These are phyloP conservation scores for Cicer pinnatifidum DNA, from an alignment of 306 rosid genomes.

Conservation along the genomic window DNA sequence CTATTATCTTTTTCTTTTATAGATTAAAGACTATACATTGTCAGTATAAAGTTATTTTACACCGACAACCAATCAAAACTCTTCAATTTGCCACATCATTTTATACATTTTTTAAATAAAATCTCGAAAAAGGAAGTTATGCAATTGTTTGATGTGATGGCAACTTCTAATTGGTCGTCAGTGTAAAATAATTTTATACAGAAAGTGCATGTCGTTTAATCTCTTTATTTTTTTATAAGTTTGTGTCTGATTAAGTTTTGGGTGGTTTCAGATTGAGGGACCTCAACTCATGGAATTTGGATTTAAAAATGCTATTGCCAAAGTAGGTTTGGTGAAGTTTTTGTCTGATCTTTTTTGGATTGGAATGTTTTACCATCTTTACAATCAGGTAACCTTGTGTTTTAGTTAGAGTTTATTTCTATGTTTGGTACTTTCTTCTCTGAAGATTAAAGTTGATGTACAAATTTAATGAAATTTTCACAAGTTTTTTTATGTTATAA, in stretches of 20 bases:
- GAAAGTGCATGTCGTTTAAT: background rate
- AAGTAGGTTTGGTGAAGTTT: slow-evolving; percentile 18
- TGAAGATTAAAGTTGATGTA: background rate
- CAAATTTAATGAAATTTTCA: background rate
- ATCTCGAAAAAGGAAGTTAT: no score
- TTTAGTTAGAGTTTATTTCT: background rate
- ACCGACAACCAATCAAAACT: background rate
- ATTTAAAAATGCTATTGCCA: slow-evolving; percentile 21
- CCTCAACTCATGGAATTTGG: slow-evolving; percentile 34
- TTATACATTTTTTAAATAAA: no score
- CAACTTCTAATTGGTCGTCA: no score
- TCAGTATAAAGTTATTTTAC: background rate
- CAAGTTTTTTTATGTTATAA: background rate
- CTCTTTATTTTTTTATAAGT: background rate
- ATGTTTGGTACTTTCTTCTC: background rate
- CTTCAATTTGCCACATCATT: background rate
- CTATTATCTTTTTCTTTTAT: background rate
- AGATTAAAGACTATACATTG: background rate
- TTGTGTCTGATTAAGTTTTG: background rate
- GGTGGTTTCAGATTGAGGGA: slow-evolving; percentile 19
- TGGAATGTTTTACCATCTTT: slow-evolving; percentile 36
- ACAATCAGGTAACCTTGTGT: slow-evolving; percentile 21
- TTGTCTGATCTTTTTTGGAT: slow-evolving; percentile 36
- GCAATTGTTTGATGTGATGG: no score
- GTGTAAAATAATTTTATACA: background rate